These are phyloP conservation scores for Cyberlindnera petersonii DNA, from an alignment of 805 yeast species.

Conservation along the genomic window DNA sequence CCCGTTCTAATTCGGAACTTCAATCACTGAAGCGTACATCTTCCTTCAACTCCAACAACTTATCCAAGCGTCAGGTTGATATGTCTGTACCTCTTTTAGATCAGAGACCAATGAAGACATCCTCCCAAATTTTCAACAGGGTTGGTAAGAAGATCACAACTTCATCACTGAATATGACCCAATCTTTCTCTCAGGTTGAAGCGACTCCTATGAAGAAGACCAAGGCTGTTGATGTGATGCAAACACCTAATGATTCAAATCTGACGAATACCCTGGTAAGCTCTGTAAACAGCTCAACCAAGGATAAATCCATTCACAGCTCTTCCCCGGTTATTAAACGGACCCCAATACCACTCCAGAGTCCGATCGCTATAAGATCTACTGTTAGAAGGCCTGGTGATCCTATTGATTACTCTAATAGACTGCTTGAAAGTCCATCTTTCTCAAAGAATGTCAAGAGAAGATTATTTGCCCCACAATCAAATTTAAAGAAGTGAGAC, in stretches of 20 bases:
- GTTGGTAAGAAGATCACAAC: constrained; percentile 24
- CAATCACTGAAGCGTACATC: constrained; percentile 22
- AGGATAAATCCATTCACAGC: constrained; percentile 2
- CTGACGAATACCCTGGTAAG: not conserved
- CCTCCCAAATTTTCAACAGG: constrained; percentile 25
- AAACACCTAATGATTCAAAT: constrained; percentile 17
- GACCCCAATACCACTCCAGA: constrained; percentile 16
- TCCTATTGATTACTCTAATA: constrained; percentile 17
- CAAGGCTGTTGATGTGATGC: constrained; percentile 16
- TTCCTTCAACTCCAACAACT: constrained; percentile 23
- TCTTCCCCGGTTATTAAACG: constrained; percentile 17
- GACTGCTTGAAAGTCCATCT: constrained; percentile 28
- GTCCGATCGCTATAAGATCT: constrained; percentile 24
- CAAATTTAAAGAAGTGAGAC: not conserved
- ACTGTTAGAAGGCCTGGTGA: constrained; percentile 18
- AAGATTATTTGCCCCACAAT: constrained; percentile 34
- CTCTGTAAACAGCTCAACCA: constrained; percentile 6
- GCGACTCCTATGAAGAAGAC: constrained; percentile 27
- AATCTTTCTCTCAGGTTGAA: constrained; percentile 27
- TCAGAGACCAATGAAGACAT: constrained; percentile 11
- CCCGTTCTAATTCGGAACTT: constrained; percentile 24
- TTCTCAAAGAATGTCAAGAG: constrained; percentile 27
- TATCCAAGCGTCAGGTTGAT: constrained; percentile 27
- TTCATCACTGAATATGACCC: constrained; percentile 7
- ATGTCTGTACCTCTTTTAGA: constrained; percentile 23